These are phyloP conservation scores for Strigomonas culicis DNA, from an alignment of 208 protist species.

Conservation along the genomic window DNA sequence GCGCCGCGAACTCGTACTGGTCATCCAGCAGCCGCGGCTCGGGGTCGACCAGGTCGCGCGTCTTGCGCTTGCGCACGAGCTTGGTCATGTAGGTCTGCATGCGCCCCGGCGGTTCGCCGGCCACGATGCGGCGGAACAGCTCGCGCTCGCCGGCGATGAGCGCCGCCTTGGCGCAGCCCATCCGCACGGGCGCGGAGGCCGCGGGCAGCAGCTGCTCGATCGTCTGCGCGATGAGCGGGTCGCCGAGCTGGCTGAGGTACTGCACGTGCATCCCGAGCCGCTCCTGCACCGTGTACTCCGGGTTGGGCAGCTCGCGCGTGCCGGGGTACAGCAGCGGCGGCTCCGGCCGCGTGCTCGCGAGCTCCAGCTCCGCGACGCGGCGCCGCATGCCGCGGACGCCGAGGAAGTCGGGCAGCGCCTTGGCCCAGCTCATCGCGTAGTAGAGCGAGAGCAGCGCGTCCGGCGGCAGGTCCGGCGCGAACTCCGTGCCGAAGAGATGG, in stretches of 20 bases:
- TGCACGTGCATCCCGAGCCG: conserved; percentile 89
- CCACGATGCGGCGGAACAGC: conserved; percentile 81
- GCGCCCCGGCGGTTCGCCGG: conserved; percentile 77
- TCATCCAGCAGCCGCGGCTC: conserved; percentile 82
- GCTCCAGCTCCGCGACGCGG: conserved; percentile 67
- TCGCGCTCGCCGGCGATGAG: conserved; percentile 81
- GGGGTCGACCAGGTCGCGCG: conserved; percentile 77
- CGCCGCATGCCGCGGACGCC: conserved; percentile 79
- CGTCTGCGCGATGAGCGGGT: conserved; percentile 61
- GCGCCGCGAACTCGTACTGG: conserved; percentile 87
- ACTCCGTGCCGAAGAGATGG: conserved; percentile 65
- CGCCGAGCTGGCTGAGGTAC: conserved; percentile 78
- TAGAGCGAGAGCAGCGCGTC: conserved; percentile 70
- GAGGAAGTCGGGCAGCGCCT: conserved; percentile 42
- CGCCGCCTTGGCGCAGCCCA: conserved; percentile 90
- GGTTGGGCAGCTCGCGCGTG: conserved; percentile 87
- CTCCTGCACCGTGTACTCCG: conserved; percentile 80
- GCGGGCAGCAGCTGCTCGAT: conserved; percentile 52
- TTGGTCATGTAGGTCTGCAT: conserved; percentile 90
- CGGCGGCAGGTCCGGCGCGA: conserved; percentile 73
- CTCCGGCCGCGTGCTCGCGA: conserved; percentile 31
- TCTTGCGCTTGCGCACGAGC: conserved; percentile 83
- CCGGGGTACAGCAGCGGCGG: conserved; percentile 67
- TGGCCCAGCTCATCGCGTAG: conserved; percentile 76
- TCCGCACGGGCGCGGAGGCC: conserved; percentile 70